Conservation (phyloP, 2,329 filamentous ascomycete genomes). For the Diaporthe australafricana region DNA sequence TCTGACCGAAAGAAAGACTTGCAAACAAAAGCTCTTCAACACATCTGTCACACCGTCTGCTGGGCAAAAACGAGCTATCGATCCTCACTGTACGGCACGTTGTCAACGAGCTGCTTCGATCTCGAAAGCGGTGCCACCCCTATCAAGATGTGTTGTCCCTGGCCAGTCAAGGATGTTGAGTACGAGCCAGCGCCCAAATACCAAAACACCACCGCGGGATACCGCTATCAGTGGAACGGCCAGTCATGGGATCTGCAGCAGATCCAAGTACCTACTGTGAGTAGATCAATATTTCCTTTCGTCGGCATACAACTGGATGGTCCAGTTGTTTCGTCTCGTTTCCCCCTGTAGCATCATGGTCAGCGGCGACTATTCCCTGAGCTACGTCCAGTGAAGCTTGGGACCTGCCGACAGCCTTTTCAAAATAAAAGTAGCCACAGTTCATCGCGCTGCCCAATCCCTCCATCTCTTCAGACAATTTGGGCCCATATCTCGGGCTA, state of each 20-base stretch:
- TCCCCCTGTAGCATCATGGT: background rate
- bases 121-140: background rate
- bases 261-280: constrained; percentile 47
- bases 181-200: constrained; percentile 55
- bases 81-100: background rate
- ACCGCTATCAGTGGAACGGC: constrained; percentile 56
- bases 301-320: constrained; percentile 4
- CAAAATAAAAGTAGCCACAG: too few relatives aligned
- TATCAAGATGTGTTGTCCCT: constrained; percentile 65
- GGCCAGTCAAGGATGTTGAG: constrained; percentile 59
- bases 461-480: background rate
- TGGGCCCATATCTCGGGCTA: background rate
- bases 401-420: background rate
- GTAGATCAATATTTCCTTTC: constrained; percentile 38
- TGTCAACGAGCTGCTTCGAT: background rate
- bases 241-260: constrained; percentile 51
- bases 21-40: background rate
- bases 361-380: background rate
- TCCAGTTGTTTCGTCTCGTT: background rate
- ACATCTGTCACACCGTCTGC: background rate
- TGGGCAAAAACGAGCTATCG: background rate
- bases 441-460: background rate
- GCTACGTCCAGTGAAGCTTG: constrained; percentile 13
- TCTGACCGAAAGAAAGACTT: background rate
- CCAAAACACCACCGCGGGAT: constrained; percentile 40